Evolutionary conservation across 169 alveolate genomes (phyloP).

Genomic region (Gregarina niphandrodes): DNA sequence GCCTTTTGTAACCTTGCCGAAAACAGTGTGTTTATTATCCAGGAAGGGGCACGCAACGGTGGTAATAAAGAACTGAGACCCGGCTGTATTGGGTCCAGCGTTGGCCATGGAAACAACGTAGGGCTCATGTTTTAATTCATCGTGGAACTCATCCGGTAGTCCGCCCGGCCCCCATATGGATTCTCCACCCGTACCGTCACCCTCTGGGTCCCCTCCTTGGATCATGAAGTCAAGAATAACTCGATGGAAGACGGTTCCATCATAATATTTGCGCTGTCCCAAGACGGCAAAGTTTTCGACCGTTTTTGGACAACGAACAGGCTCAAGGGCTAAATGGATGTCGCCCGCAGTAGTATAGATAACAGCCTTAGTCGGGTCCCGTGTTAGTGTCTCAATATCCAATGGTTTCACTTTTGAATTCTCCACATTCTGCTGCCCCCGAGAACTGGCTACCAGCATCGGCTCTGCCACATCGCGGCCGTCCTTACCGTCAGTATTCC

Average conservation of each 20-base stretch:
- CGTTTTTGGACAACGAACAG: slow-evolving; percentile 67
- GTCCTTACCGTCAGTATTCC: no score
- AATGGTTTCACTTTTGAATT: no score
- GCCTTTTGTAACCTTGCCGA: slow-evolving; percentile 83
- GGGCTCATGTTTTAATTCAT: slow-evolving; percentile 70
- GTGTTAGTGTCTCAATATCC: no score
- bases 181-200: slow-evolving; percentile 95
- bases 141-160: slow-evolving; percentile 5
- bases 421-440: no score
- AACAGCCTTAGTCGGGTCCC: slow-evolving; percentile 48
- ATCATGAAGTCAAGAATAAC: slow-evolving; percentile 82
- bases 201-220: slow-evolving; percentile 95
- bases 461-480: no score
- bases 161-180: slow-evolving; percentile 33
- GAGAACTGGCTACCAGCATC: no score
- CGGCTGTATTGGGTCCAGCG: slow-evolving; percentile 85
- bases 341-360: slow-evolving; percentile 92
- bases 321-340: slow-evolving; percentile 64
- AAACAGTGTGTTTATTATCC: slow-evolving; percentile 88
- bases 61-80: slow-evolving; percentile 86
- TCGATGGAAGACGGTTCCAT: slow-evolving; percentile 43
- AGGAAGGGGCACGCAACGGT: slow-evolving; percentile 79
- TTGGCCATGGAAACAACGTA: slow-evolving; percentile 89
- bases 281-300: slow-evolving; percentile 74
- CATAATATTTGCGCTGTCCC: slow-evolving; percentile 13